Conservation (phyloP, 2,329 filamentous ascomycete species). For the Falciphora oryzae region DNA sequence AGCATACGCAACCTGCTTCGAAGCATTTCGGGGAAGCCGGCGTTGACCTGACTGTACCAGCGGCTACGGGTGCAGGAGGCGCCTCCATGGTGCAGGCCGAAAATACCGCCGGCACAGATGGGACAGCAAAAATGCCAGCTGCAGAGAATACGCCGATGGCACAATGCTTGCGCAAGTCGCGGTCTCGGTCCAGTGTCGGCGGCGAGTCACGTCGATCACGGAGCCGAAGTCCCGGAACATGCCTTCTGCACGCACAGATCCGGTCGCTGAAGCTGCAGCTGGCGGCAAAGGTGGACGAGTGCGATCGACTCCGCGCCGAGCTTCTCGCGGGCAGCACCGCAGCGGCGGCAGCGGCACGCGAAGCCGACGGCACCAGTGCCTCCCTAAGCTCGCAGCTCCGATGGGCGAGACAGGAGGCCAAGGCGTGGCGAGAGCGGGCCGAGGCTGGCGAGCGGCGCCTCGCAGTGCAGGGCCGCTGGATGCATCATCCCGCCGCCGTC, state of each 20-base stretch:
- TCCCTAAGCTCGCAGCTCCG: conserved; percentile 43
- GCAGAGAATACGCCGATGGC: too few species aligned
- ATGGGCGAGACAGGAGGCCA: conserved; percentile 33
- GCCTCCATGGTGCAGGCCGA: not conserved
- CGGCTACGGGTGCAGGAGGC: not conserved
- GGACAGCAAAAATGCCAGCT: not conserved
- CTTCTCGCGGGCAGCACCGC: conserved; percentile 19
- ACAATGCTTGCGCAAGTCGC: not conserved
- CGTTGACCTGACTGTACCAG: not conserved
- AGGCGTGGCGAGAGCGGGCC: conserved; percentile 49
- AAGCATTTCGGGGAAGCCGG: too few species aligned
- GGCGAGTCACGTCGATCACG: not conserved
- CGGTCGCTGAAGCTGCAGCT: conserved; percentile 43
- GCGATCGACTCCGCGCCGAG: conserved; percentile 36
- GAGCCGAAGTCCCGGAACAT: conserved; percentile 11
- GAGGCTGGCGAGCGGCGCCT: conserved; percentile 49
- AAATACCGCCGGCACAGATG: not conserved
- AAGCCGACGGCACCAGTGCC: too few species aligned
- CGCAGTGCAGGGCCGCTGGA: conserved; percentile 35
- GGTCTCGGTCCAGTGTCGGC: not conserved
- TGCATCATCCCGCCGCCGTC: too few species aligned
- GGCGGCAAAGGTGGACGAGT: conserved; percentile 39
- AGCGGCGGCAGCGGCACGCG: not conserved
- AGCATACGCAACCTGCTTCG: too few species aligned
- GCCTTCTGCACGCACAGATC: conserved; percentile 42